Evolutionary conservation across 805 yeast genomes (phyloP), one percentile per base, ranked within the genome.

Genomic region (Torulaspora delbrueckii): DNA sequence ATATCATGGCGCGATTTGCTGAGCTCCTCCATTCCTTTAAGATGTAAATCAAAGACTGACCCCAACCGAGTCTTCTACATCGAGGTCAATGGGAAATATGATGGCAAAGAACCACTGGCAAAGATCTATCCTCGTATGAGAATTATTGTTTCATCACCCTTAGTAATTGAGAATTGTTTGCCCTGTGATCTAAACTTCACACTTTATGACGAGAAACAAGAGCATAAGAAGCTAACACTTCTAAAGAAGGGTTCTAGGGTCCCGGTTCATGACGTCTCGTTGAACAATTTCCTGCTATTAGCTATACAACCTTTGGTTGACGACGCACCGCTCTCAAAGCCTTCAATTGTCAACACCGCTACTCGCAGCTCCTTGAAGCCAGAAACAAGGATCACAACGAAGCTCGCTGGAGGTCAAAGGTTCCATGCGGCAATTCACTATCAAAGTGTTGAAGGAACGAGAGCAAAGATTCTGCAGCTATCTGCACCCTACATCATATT

Each of bases 401-500:
- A 75, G 42, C 75, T 77, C 43, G 75, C 71, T 3, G 82, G 79
- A 56, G 93, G 89, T 0, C 96, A 86, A 55, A 60, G 71, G 14
- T 68, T 93, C 40, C 74, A 76, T 43, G 68, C 93, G 32, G 72
- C 74, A 14, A 69, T 93, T 5, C 82, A 80, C 48, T 91, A 89
- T 60, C 73, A 75, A 37, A 71, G 70, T 16, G 67, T 72, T 16
- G 73, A 70, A 9, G 72, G 73, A 0, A 70, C 75, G 8, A 76
- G 79, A 27, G 74, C 84, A 25, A 69, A 81, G 51, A 76, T 79
- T 51, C 75, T 88, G 2, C 76, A 77, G 9, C 72, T 93, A n/a
- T 88, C 79, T 59, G 71, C 96, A 0, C 97, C 97, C 0, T 93
- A 91, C 59, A 72, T 93, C 37, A 69, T 93, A 13, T 70, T 90